Evolutionary conservation across 2,329 filamentous ascomycete species (phyloP), one percentile per base, ranked within the genome.

Genomic region (Aspergillus phoenicis): DNA sequence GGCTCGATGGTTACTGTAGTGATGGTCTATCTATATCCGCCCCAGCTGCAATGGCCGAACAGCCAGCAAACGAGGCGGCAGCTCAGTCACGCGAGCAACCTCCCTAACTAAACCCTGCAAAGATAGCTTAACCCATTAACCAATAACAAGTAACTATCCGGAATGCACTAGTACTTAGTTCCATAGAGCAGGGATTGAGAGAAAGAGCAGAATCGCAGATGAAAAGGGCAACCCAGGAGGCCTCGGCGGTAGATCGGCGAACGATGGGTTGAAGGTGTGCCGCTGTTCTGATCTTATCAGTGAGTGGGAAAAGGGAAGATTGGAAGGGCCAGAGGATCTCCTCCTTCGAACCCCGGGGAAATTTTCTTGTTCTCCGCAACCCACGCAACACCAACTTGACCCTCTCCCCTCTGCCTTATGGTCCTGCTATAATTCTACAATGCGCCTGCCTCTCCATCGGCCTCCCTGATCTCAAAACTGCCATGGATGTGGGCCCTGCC

Each of bases 401-500:
- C 43, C 51, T 26, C 26, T 48, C 22, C 60, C 28, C 33, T 41
- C 26, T 8, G 20, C 36, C 54, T 22, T 20, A 49, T 15, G n/a
- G 15, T 24, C 30, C 38, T 41, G 11, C 39, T 11, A 55, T 62
- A 60, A 66, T 53, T 62, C 55, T 68, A 70, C 65, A 58, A 74
- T 74, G 71, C 62, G 58, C 63, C 63, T 58, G 49, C 63, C 54
- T 53, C 60, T 63, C 41, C 64, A 58, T 57, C 64, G 65, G 41
- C 67, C 67, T 60, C 67, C 65, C 65, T 73, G 68, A 72, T 58
- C 54, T 61, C 60, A 11, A 60, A 62, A 61, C 64, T 59, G 68
- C 57, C 53, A 75, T 76, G 73, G 71, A 75, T 52, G 67, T 68
- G 64, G 61, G 47, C 38, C 58, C 64, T 47, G 64, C 70, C 55